Base-by-base conservation (phyloP, 208 protist genomes). In the Trypanosoma brucei region DNA sequence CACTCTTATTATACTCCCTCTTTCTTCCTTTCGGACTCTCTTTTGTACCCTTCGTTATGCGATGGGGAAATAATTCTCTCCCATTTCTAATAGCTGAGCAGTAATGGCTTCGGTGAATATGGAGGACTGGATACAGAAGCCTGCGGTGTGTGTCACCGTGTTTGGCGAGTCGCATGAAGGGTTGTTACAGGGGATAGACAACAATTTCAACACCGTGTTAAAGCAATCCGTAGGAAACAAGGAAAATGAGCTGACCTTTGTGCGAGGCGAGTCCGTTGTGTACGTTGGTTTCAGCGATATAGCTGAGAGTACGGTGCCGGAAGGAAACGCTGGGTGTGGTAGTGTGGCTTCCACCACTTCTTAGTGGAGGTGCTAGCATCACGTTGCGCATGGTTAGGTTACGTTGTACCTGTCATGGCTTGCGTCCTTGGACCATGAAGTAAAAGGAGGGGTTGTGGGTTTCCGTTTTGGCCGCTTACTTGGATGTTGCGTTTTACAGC, bases 241-340 rank as follows among this genome's bases (percentile, higher is more conserved):
- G 22, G 37, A 64, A 45, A 42, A 37, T 3, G 73, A 83, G 48
- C 34, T 63, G 1, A 63, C 76, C 1, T 88, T 93, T 61, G 68
- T 93, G n/a, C 75, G 86, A 2, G 86, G 86, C 34, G 86, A 93
- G 59, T 73, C 78, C 35, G 81, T 93, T 9, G 48, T 93, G 49
- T 91, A 84, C 70, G 73, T 93, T 57, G 79, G 73, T 8, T 93
- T 91, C 57, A 53, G 66, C 34, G 64, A 85, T 35, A 35, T 34
- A 1, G 45, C 49, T 53, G 35, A 53, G 57, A 51, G 54, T 7
- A 44, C 11, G 1, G 38, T 37, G 13, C 49, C 6, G 31, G 59
- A 45, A 1, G 13, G 22, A 8, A 45, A 55, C 50, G 54, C 34
- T 34, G 14, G 44, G 8, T 48, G 14, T 8, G 7, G 30, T 55